Evolutionary conservation across 2,329 filamentous ascomycete species (phyloP), one percentile per base, ranked within the genome.

Genomic region (Davidsoniella eucalypti): DNA sequence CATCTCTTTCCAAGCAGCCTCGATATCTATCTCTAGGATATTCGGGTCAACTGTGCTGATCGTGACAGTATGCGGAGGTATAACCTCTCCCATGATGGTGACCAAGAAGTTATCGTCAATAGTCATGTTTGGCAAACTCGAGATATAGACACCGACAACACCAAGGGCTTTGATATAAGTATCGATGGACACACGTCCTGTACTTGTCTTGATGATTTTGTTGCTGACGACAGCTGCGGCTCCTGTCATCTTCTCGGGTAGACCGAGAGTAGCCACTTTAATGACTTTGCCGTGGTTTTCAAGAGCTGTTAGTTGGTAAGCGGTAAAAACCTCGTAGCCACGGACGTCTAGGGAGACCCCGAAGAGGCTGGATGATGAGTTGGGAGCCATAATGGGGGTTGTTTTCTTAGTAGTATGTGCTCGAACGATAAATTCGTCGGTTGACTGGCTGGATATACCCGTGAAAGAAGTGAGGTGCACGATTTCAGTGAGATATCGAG

Each of bases 171-270:
- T 95, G 40, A 95, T 61, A 12, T 72, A 75, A 1, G 82, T 76
- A 57, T 78, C 76, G 10, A 93, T 65, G 6, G 76, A 64, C 17
- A 92, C 65, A 14, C 77, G 68, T 0, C 78, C 80, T 6, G 56
- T 60, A 3, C 58, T 58, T 41, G 80, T 61, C 33, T 72, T 72
- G n/a, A 16, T 21, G 42, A 80, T 72, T 25, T 74, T 70, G n/a
- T 69, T 80, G 37, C 69, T 71, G 1, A 82, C 67, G 6, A 94
- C 72, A 0, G 87, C 87, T 1, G 86, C 87, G 1, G 82, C 78
- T 0, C 87, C 90, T 0, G 87, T 87, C 84, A 96, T 94, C 64
- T 95, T 94, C 2, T 76, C 83, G 3, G 94, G 56, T 2, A 96
- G 68, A 0, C 90, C 90, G 1, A 96, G 64, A 16, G 82, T 79